Evolutionary conservation across 352 stramenopile genomes (phyloP), one percentile per base, ranked within the genome.

Genomic region (Sclerospora graminicola): DNA sequence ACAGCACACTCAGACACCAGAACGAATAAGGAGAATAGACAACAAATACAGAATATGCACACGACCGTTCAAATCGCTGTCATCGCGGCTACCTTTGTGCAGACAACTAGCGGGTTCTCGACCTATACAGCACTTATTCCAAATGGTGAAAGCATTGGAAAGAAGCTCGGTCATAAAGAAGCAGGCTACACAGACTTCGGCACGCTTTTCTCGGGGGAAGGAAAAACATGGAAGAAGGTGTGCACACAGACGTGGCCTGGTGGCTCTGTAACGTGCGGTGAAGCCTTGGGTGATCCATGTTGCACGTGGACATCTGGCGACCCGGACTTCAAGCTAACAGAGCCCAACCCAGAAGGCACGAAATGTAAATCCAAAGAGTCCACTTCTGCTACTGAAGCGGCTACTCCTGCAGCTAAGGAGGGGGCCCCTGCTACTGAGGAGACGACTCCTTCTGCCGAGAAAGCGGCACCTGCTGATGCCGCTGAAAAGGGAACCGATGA

Each of bases 171-270:
- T 14, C 66, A 78, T 48, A 48, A 42, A 10, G 42, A 43, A 15
- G n/a, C 30, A 15, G 44, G 45, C n/a, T 68, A 72, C 53, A 74
- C 66, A 11, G 59, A 63, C 19, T 78, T 78, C 39, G 66, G 63
- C 43, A 60, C 39, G 29, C 51, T 75, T 31, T 78, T 74, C 41
- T 64, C 57, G 31, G 56, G 71, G 18, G 32, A 42, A 7, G 53
- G 49, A 13, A 57, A 44, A 7, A 44, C 63, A 16, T 78, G 66
- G 66, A 43, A 37, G 43, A 58, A 51, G 14, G 59, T 73, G 10
- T 77, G 66, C 53, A 41, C 42, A 15, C n/a, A 69, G 53, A 69
- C 50, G 37, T 77, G 53, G 52, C 66, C 66, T 4, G 62, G 60
- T 20, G 47, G 62, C 14, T 57, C 51, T 8, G 51, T 72, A 39